Base-by-base conservation (phyloP, 345 rosid species). In the Eucalyptus tenuipes region DNA sequence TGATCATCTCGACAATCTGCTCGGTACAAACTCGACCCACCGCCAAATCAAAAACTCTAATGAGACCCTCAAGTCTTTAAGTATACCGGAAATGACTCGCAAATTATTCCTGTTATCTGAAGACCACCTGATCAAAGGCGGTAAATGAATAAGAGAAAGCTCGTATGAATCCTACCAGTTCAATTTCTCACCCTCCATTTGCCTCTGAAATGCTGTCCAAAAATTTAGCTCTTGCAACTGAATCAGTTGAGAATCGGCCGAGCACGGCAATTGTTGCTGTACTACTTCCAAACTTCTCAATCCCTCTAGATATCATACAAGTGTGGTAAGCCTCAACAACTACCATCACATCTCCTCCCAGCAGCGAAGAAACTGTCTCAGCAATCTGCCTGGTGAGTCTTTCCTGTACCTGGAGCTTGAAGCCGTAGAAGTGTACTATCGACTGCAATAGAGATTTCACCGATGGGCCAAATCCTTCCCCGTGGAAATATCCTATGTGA, bases 401-500 rank as follows among this genome's bases (percentile, higher is more conserved):
- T 93, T 98, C 99, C 92, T 98, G 99, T 88, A 98, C 99, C 92
- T 98, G 99, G 88, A 98, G 99, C 95, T 97, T 98, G 90, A 94
- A 96, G 88, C 99, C 98, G 49, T 95, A 96, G 86, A 94, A 98
- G 89, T 94, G 98, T 31, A 98, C 98, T 86, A 96, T 90, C 3
- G 98, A 95, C 90, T 95, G 97, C 33, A 98, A 59, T 85, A 92
- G 93, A 22, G 97, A 90, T 71, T 88, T 95, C 87, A 91, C 93
- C 53, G 94, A 85, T 45, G 95, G 93, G 88, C 80, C 91, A 47
- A 59, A 89, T 81, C 95, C 99, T 91, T 93, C 92, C 11, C 89
- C 89, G 61, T 82, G 80, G 89, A 94, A 93, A 92, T 95, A 98
- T 50, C 99, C 99, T 20, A 97, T 90, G 81, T 98, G 99, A 88